Evolutionary conservation across 257 asterid genomes (phyloP).

Genomic region (Solanum stenotomum): DNA sequence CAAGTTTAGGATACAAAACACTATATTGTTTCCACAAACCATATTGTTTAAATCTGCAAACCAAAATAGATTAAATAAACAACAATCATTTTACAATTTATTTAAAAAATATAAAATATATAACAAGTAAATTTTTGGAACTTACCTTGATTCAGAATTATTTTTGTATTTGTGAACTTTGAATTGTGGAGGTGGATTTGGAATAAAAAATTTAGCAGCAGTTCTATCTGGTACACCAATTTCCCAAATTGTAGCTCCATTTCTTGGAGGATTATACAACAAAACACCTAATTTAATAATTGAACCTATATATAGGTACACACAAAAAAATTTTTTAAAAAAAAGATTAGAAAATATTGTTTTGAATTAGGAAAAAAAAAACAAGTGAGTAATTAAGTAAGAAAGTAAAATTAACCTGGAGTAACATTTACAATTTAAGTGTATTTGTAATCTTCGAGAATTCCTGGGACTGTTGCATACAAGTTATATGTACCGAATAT

Average conservation of each 20-base stretch:
- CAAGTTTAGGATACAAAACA: slow-evolving; percentile 26
- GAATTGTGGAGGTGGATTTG: slow-evolving; percentile 17
- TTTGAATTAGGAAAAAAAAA: not conserved
- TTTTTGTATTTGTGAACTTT: not conserved
- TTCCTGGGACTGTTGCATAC: no score
- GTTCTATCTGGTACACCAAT: slow-evolving; percentile 60
- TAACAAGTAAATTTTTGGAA: not conserved
- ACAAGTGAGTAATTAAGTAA: not conserved
- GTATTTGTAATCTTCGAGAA: no score
- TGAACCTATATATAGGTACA: slow-evolving; percentile 20
- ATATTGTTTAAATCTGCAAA: slow-evolving; percentile 43
- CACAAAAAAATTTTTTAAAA: no score
- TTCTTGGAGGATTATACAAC: slow-evolving; percentile 46
- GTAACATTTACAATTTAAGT: no score
- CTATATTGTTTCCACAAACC: slow-evolving; percentile 51
- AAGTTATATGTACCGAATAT: no score
- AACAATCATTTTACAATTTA: not conserved
- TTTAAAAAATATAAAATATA: not conserved
- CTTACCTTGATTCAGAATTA: not conserved
- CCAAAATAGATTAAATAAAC: not conserved
- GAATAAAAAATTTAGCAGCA: slow-evolving; percentile 60
- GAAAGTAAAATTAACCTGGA: no score
- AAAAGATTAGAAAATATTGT: not conserved
- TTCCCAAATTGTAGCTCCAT: slow-evolving; percentile 65
- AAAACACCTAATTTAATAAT: slow-evolving; percentile 4